phyloP scores from a whole-genome alignment of 768 basidiomycete genomes.

The Boletus coccyginus region DNA sequence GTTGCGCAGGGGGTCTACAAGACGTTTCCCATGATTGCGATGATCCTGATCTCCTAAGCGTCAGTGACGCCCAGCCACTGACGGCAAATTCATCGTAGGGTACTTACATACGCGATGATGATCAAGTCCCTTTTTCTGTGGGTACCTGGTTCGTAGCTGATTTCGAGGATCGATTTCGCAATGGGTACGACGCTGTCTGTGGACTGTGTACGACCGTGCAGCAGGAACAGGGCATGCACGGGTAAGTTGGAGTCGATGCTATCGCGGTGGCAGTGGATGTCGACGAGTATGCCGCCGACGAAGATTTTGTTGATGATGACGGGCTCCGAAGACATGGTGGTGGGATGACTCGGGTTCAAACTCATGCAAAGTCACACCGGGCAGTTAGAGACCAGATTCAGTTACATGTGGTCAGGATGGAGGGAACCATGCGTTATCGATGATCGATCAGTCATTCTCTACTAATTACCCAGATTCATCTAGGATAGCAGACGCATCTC shows the following conservation, averaged over 20 bases:
- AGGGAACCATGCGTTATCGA: too few relatives aligned
- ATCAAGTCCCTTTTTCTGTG: constrained; percentile 26
- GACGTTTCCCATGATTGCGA: constrained; percentile 31
- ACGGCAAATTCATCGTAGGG: background rate
- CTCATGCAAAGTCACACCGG: background rate
- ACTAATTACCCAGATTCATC: too few relatives aligned
- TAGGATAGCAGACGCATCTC: background rate
- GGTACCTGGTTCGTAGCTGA: constrained; percentile 8
- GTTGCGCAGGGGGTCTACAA: constrained; percentile 24
- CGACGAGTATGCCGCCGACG: constrained; percentile 27
- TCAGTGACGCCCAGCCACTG: background rate
- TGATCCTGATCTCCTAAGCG: constrained; percentile 21
- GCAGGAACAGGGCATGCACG: constrained; percentile 26
- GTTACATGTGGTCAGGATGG: background rate
- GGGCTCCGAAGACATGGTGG: constrained; percentile 20
- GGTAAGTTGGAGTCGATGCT: constrained; percentile 17
- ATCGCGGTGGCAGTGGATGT: constrained; percentile 24
- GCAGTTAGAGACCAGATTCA: background rate
- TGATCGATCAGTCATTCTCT: too few relatives aligned
- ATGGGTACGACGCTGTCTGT: constrained; percentile 9
- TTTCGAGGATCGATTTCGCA: constrained; percentile 24
- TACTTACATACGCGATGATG: constrained; percentile 27
- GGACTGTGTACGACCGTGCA: constrained; percentile 25
- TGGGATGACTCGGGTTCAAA: background rate
- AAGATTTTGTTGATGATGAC: constrained; percentile 10